Evolutionary conservation across 2,329 filamentous ascomycete species (phyloP), one percentile per base, ranked within the genome.

Genomic region (Monosporascus cannonballus): DNA sequence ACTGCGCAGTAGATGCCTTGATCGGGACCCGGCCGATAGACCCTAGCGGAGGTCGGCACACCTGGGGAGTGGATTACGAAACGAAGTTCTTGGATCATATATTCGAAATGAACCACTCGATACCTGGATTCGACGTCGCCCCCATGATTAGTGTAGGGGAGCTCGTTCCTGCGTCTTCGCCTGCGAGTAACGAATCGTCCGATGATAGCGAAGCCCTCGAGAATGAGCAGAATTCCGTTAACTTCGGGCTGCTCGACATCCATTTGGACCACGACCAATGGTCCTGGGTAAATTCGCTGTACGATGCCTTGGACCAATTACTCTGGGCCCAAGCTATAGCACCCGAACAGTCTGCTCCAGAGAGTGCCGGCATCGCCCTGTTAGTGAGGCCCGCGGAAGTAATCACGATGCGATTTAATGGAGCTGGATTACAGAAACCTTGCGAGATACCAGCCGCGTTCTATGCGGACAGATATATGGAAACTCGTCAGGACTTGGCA

Each of bases 401-500:
- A 3, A 58, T 83, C 24, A 71, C 73, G 7, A 69, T 83, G 38
- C 72, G 73, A 44, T 61, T 83, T 14, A 67, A 69, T 17, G 71
- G 70, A 3, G 67, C 71, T 4, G 75, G 73, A 2, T 67, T 74
- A 4, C 61, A 67, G 7, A 72, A 73, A 45, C 70, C 70, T 3
- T 69, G 80, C 42, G 76, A 80, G 3, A 74, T 83, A 36, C 80
- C 80, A 6, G 65, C 68, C 42, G 66, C 75, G 14, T 74, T 81
- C 55, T 82, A 80, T 57, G 74, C 77, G 1, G 79, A 83, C 62
- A 74, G 72, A n/a, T 83, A 82, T 53, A 64, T 79, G 49, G 67
- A 69, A 47, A 65, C 60, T 11, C 72, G 74, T 15, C 75, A 73
- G 51, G 67, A 76, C 11, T 73, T 77, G 50, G 75, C 78, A 15